Conservation (phyloP, 2,329 filamentous ascomycete genomes). For the Taxawa tesnikishii region DNA sequence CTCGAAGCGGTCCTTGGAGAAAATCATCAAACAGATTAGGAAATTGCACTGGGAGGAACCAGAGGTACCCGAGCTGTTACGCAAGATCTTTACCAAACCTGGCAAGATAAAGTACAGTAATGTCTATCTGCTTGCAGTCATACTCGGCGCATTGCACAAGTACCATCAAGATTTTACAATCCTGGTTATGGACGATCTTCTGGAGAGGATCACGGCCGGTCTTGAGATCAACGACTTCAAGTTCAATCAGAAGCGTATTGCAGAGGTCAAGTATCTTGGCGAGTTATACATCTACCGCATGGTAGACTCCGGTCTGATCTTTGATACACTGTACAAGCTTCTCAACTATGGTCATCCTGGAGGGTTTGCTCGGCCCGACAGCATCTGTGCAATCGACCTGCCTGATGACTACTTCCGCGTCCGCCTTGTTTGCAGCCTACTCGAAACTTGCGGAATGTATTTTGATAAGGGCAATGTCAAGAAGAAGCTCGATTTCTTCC, state of each 20-base stretch:
- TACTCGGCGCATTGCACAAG: slow-evolving; percentile 76
- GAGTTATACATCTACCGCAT: slow-evolving; percentile 97
- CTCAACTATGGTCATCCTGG: slow-evolving; percentile 80
- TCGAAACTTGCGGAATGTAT: slow-evolving; percentile 93
- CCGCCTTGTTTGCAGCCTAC: slow-evolving; percentile 72
- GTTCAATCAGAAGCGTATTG: slow-evolving; percentile 86
- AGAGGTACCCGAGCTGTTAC: slow-evolving; percentile 67
- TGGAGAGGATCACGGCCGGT: slow-evolving; percentile 79
- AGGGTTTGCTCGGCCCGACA: slow-evolving; percentile 69
- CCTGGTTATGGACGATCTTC: slow-evolving; percentile 77
- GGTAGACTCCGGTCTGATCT: slow-evolving; percentile 88
- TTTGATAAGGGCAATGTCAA: slow-evolving; percentile 87
- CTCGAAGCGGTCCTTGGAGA: slow-evolving; percentile 87
- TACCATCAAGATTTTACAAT: slow-evolving; percentile 89
- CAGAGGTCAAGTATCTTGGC: slow-evolving; percentile 90
- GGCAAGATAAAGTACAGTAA: slow-evolving; percentile 97
- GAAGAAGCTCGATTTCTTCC: slow-evolving; percentile 96
- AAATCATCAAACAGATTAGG: slow-evolving; percentile 84
- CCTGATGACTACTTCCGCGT: slow-evolving; percentile 96
- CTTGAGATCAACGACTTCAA: slow-evolving; percentile 96
- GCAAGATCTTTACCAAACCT: slow-evolving; percentile 91
- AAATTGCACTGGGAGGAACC: slow-evolving; percentile 95
- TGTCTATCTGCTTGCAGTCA: slow-evolving; percentile 82
- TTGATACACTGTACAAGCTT: slow-evolving; percentile 89
- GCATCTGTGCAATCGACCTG: slow-evolving; percentile 65